Percentiles rank a stretch among this genome's conserved stretches.
Conservation (phyloP, 2,329 filamentous ascomycete species). For the Phaeosphaeriaceae sp. region DNA sequence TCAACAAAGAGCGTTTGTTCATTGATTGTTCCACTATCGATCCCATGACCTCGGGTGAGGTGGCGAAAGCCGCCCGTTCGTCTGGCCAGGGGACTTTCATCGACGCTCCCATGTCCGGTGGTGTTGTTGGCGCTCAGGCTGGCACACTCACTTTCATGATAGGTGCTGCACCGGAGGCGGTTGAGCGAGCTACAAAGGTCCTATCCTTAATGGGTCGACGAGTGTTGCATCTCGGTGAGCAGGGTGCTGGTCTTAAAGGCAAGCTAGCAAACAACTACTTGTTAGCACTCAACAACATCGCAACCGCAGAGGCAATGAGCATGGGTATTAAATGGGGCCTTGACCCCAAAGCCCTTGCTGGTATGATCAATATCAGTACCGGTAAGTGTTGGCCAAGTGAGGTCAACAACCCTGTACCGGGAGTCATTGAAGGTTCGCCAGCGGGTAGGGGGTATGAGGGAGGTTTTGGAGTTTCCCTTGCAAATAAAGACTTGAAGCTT, state of each 20-base stretch:
- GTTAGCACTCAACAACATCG: slow-evolving; percentile 88
- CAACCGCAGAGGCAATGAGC: slow-evolving; percentile 71
- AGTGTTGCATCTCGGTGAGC: slow-evolving; percentile 82
- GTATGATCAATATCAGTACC: slow-evolving; percentile 90
- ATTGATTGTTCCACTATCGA: slow-evolving; percentile 98
- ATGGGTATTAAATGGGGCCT: slow-evolving; percentile 69
- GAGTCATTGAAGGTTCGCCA: slow-evolving; percentile 78
- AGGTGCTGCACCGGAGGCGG: slow-evolving; percentile 67
- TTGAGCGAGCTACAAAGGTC: slow-evolving; percentile 70
- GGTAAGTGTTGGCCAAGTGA: slow-evolving; percentile 97
- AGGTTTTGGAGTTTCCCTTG: slow-evolving; percentile 58
- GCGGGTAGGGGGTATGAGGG: slow-evolving; percentile 72
- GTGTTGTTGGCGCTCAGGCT: slow-evolving; percentile 86
- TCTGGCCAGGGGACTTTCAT: slow-evolving; percentile 78
- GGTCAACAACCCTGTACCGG: slow-evolving; percentile 91
- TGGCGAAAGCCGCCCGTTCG: slow-evolving; percentile 73
- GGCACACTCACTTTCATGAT: slow-evolving; percentile 97
- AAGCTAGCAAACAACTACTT: slow-evolving; percentile 99
- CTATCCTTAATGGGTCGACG: slow-evolving; percentile 84
- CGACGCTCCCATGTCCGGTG: slow-evolving; percentile 96
- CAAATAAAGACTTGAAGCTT: slow-evolving; percentile 58
- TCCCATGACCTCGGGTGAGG: slow-evolving; percentile 78
- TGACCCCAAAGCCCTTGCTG: slow-evolving; percentile 71
- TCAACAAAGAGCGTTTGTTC: slow-evolving; percentile 72
- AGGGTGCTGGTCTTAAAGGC: slow-evolving; percentile 84